phyloP scores from a whole-genome alignment of 2,329 filamentous ascomycete genomes.

The Aspergillus oerlinghausenensis region DNA sequence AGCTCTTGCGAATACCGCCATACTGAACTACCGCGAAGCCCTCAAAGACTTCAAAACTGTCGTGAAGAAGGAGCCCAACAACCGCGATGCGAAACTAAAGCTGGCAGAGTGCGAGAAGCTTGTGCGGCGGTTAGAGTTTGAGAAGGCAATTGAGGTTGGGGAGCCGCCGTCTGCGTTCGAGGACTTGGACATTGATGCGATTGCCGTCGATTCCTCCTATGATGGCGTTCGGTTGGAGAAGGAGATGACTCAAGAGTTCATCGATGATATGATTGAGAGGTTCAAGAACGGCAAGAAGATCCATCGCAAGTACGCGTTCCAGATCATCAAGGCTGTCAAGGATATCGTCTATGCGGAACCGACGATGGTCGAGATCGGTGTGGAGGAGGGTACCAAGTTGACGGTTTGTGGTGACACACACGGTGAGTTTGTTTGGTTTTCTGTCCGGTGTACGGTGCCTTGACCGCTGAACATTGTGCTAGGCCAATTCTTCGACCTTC shows the following conservation, averaged over 20 bases:
- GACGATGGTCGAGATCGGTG: constrained; percentile 92
- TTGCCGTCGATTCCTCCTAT: constrained; percentile 76
- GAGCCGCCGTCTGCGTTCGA: constrained; percentile 91
- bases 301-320: constrained; percentile 93
- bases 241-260: constrained; percentile 93
- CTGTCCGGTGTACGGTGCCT: neutral
- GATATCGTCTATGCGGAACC: constrained; percentile 87
- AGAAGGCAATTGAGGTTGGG: constrained; percentile 87
- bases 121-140: constrained; percentile 85
- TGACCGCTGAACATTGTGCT: constrained; percentile 5
- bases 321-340: constrained; percentile 87
- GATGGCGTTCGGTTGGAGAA: constrained; percentile 73
- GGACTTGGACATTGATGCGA: constrained; percentile 80
- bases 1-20: constrained; percentile 86
- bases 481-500: constrained; percentile 96
- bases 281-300: constrained; percentile 97
- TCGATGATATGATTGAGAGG: constrained; percentile 92
- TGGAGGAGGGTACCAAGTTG: constrained; percentile 70
- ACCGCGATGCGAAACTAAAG: constrained; percentile 88
- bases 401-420: constrained; percentile 98
- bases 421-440: constrained; percentile 48
- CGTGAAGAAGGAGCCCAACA: constrained; percentile 76
- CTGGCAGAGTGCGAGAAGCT: constrained; percentile 91
- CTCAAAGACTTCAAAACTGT: constrained; percentile 90
- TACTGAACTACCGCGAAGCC: constrained; percentile 81